phyloP scores from a whole-genome alignment of 805 yeast species.

The Pichia californica region DNA sequence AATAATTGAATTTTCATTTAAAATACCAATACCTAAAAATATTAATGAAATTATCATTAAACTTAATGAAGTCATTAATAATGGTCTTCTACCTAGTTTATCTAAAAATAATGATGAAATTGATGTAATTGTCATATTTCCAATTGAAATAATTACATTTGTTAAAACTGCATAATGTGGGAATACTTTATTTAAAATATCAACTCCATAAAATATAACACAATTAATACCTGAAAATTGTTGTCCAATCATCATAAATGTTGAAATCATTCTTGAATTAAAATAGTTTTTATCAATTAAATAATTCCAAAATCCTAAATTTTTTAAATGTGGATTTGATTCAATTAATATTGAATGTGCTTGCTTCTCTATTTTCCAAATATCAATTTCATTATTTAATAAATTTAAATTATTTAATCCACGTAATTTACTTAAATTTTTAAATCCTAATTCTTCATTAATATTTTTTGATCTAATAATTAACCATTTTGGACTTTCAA shows the following conservation, averaged over 20 bases:
- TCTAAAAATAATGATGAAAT: conserved; percentile 74
- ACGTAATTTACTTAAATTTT: conserved; percentile 34
- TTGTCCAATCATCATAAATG: conserved; percentile 73
- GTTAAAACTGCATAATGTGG: conserved; percentile 67
- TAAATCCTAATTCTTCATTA: conserved; percentile 30
- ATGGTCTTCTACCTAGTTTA: conserved; percentile 63
- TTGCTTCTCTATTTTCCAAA: conserved; percentile 26
- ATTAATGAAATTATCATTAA: conserved; percentile 64
- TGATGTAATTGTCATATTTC: conserved; percentile 70
- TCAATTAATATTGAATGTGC: conserved; percentile 20
- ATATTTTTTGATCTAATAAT: conserved; percentile 27
- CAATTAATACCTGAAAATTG: conserved; percentile 93
- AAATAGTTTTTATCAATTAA: conserved; percentile 43
- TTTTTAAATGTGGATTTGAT: conserved; percentile 17
- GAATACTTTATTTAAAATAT: conserved; percentile 62
- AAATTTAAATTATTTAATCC: conserved; percentile 11
- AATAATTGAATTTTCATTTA: conserved; percentile 36
- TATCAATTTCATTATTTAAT: conserved; percentile 19
- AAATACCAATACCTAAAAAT: conserved; percentile 61
- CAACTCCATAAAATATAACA: conserved; percentile 88
- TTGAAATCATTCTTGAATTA: conserved; percentile 58
- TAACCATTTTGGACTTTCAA: conserved; percentile 87
- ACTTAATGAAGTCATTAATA: conserved; percentile 57
- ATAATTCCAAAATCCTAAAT: conserved; percentile 36
- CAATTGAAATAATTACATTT: conserved; percentile 68